Conservation (phyloP, 805 yeast species). For the Ogataea populi-albae region DNA sequence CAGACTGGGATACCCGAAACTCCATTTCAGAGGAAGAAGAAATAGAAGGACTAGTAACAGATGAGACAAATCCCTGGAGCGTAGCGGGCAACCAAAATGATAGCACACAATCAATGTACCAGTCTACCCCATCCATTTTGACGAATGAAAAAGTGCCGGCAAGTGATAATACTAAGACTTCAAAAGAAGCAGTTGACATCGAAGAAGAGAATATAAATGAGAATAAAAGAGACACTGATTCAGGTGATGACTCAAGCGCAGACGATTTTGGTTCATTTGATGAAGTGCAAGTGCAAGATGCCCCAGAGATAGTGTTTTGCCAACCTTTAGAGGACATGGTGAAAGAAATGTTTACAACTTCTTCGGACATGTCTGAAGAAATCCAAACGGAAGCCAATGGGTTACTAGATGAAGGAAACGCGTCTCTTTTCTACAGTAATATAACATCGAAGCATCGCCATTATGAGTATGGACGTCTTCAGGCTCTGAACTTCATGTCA, state of each 20-base stretch:
- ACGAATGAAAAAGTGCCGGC: too few relatives aligned
- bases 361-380: background rate
- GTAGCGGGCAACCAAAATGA: too few relatives aligned
- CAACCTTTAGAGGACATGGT: slow-evolving; percentile 11
- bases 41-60: background rate
- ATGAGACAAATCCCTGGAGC: slow-evolving; percentile 16
- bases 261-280: slow-evolving; percentile 31
- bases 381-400: too few relatives aligned
- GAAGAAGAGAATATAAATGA: background rate
- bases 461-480: background rate
- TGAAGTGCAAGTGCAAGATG: background rate
- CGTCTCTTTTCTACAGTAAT: slow-evolving; percentile 12
- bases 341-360: slow-evolving; percentile 1
- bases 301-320: slow-evolving; percentile 2
- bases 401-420: slow-evolving; percentile 3
- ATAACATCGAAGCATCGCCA: slow-evolving; percentile 12
- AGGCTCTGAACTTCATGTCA: slow-evolving; percentile 18
- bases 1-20: too few relatives aligned
- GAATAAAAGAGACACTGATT: too few relatives aligned
- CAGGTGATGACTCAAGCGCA: too few relatives aligned
- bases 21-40: background rate
- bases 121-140: too few relatives aligned
- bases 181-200: too few relatives aligned
- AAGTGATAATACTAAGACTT: too few relatives aligned
- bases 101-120: too few relatives aligned